These are phyloP conservation scores for Tetrapisispora arboricola DNA, from an alignment of 805 yeast species.

Conservation along the genomic window DNA sequence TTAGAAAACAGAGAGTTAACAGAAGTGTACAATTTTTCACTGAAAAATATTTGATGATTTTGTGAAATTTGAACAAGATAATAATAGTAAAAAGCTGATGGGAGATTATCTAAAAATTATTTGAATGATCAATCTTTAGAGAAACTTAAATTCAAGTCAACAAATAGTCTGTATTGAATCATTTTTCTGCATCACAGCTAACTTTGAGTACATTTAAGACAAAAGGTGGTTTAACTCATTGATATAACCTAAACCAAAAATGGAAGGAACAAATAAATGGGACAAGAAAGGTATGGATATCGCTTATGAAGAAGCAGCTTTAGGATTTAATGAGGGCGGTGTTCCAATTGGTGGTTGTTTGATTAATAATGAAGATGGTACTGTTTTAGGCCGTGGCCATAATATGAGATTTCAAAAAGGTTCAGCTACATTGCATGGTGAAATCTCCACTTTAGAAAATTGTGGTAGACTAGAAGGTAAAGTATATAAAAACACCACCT, in stretches of 20 bases:
- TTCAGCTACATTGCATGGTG: constrained; percentile 85
- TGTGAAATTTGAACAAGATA: no score
- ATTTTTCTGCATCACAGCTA: no score
- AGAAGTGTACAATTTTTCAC: no score
- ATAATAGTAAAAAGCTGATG: no score
- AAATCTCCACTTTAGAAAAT: constrained; percentile 76
- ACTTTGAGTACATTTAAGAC: no score
- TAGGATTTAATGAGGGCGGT: constrained; percentile 74
- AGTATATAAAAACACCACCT: constrained; percentile 73
- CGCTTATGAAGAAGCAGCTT: constrained; percentile 62
- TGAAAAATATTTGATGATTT: no score
- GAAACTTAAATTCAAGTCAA: no score
- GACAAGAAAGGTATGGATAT: constrained; percentile 56
- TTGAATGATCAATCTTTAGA: no score
- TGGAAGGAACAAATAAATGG: constrained; percentile 33
- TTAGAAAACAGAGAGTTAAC: no score
- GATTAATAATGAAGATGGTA: constrained; percentile 50
- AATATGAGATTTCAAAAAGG: constrained; percentile 79
- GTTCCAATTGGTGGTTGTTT: constrained; percentile 57
- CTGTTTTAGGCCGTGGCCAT: constrained; percentile 79
- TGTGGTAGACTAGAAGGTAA: constrained; percentile 83
- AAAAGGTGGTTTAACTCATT: no score
- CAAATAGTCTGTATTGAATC: no score
- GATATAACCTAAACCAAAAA: constrained; percentile 1
- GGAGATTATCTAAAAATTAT: no score